Conservation (phyloP, 2,329 filamentous ascomycete species). For the Diaporthe aspalathi region DNA sequence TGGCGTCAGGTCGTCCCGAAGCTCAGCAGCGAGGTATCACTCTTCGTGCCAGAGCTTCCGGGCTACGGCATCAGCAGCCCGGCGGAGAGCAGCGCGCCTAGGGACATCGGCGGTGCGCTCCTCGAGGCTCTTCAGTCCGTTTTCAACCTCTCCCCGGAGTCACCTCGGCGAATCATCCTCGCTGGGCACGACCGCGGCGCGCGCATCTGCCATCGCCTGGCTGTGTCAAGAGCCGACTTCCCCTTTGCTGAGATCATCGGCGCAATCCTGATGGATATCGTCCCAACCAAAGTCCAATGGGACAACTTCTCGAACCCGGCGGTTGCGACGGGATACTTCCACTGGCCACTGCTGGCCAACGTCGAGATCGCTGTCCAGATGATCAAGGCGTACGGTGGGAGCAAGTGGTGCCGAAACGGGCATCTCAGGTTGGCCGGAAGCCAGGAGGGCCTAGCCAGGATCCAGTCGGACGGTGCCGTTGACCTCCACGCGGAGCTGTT, state of each 20-base stretch:
- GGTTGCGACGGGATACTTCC: conserved; percentile 54
- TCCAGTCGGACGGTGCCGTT: conserved; percentile 51
- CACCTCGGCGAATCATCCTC: conserved; percentile 53
- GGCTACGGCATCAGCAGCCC: conserved; percentile 58
- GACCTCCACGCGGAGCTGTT: conserved; percentile 58
- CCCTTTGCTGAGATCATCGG: conserved; percentile 51
- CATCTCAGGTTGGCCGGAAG: conserved; percentile 48
- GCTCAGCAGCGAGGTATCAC: conserved; percentile 52
- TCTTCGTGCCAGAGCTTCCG: conserved; percentile 60
- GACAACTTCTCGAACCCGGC: conserved; percentile 51
- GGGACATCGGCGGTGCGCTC: conserved; percentile 54
- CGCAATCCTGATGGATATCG: conserved; percentile 59
- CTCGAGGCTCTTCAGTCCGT: conserved; percentile 51
- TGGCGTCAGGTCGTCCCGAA: conserved; percentile 49
- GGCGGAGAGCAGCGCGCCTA: conserved; percentile 50
- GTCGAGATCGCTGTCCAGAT: conserved; percentile 55
- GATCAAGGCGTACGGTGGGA: conserved; percentile 56
- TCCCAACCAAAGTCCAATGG: conserved; percentile 61
- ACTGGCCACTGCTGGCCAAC: conserved; percentile 64
- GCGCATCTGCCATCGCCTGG: conserved; percentile 60
- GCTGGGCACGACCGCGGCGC: conserved; percentile 63
- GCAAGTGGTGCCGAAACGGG: conserved; percentile 49
- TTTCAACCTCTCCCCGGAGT: conserved; percentile 44
- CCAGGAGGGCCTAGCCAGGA: conserved; percentile 39
- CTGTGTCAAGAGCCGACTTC: conserved; percentile 52